Conservation (phyloP, 2,329 filamentous ascomycete genomes). For the Phyllosticta capitalensis region DNA sequence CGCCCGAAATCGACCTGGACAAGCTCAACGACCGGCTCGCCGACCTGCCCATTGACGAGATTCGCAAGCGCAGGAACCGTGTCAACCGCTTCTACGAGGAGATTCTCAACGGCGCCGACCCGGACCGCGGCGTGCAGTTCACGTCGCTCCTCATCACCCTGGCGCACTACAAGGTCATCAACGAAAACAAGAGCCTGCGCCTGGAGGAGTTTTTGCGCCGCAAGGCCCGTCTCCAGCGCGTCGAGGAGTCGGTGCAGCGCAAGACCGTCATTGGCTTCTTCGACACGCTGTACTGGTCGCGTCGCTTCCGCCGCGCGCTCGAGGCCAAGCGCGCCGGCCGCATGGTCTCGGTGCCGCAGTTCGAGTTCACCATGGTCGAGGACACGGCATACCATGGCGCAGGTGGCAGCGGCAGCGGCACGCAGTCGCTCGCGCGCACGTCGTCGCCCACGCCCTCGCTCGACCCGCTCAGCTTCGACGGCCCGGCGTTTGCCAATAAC, state of each 20-base stretch:
- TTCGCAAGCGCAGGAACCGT: constrained; percentile 63
- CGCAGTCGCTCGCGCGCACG: constrained; percentile 18
- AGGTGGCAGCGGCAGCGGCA: constrained; percentile 12
- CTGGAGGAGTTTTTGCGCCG: constrained; percentile 92
- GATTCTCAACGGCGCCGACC: constrained; percentile 85
- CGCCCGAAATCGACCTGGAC: constrained; percentile 55
- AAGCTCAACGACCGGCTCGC: constrained; percentile 65
- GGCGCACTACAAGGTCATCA: constrained; percentile 98
- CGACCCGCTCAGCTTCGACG: not conserved
- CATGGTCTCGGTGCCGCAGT: constrained; percentile 65
- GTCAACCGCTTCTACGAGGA: constrained; percentile 98
- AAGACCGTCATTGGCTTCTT: constrained; percentile 92
- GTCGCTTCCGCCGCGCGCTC: constrained; percentile 67
- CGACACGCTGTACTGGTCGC: constrained; percentile 82
- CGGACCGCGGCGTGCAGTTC: constrained; percentile 82
- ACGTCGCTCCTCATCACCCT: constrained; percentile 89
- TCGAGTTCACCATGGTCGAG: constrained; percentile 65
- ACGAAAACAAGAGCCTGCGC: constrained; percentile 88
- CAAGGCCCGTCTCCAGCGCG: constrained; percentile 78
- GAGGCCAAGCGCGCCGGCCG: constrained; percentile 64
- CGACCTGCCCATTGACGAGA: constrained; percentile 63
- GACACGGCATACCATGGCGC: constrained; percentile 52
- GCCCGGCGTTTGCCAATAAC: not conserved
- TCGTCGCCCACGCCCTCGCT: constrained; percentile 15
- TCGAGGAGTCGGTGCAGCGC: constrained; percentile 87